Base-by-base conservation (phyloP, 2,329 filamentous ascomycete species). In the Exophiala sp. region DNA sequence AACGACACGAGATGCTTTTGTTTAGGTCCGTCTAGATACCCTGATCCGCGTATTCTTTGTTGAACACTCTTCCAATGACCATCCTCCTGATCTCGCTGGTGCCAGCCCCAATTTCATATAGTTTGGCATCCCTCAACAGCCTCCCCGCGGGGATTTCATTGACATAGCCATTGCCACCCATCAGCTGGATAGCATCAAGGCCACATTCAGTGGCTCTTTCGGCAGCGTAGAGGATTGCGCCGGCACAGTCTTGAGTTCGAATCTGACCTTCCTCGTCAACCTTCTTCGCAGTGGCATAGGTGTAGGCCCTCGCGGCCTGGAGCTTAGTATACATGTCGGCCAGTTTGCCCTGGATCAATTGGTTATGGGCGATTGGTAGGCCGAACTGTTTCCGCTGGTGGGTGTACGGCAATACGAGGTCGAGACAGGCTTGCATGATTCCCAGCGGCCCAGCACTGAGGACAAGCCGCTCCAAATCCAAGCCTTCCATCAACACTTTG, bases 251-350 rank as follows among this genome's bases (percentile, higher is more conserved):
- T 66, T 95, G 86, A 0, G 90, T 96, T 50, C 78, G 77, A 60
- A 95, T 83, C 1, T 74, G 55, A 9, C 82, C 83, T 10, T 80
- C 72, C 66, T 91, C 86, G 62, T 96, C 91, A 16, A 96, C 85
- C 1, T 79, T 77, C 40, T 79, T 77, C 2, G 93, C 93, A 0
- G 90, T 90, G 30, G 77, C 73, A 64, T 95, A 95, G 0, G 91
- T 97, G 69, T 95, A 96, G 2, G 89, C 79, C n/a, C 82, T 76
- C 13, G 85, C 83, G 9, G 86, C 89, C 62, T 87, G 84, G 52
- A 93, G 79, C 69, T 95, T 95, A 41, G 89, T 96, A 71, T 97
- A 94, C 90, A 98, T 96, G 67, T 97, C 90, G 48, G 93, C 89
- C 39, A 97, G 77, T 65, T 90, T 91, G 50, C 87, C 91, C 70